Conservation (phyloP, 2,329 filamentous ascomycete species). For the Mycosphaerelloides madeirae region DNA sequence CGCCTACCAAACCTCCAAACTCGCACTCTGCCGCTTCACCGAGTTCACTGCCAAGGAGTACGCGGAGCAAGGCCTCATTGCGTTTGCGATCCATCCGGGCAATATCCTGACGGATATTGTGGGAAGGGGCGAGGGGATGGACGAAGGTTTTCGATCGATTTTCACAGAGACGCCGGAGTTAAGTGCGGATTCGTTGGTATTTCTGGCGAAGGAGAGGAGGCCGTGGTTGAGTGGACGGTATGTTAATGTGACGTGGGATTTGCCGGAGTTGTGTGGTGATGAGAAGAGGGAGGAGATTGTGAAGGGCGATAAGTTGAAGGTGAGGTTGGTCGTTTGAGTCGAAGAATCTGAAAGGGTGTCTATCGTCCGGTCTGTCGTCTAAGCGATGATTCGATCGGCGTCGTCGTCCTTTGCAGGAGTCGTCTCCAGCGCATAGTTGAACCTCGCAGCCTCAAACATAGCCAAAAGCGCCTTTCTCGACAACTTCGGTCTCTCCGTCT, state of each 20-base stretch:
- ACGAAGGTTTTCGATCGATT: conserved; percentile 20
- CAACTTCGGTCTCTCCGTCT: not conserved
- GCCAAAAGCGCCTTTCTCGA: not conserved
- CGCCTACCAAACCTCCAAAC: conserved; percentile 46
- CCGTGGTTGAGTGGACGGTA: conserved; percentile 38
- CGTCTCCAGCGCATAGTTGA: not conserved
- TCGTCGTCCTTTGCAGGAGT: not conserved
- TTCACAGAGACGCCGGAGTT: conserved; percentile 30
- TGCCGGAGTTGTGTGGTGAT: conserved; percentile 30
- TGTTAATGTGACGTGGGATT: conserved; percentile 36
- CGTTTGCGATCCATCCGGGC: conserved; percentile 44
- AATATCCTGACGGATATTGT: conserved; percentile 43
- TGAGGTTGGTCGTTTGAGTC: conserved; percentile 16
- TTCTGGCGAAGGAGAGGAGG: conserved; percentile 30
- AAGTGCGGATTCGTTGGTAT: conserved; percentile 30
- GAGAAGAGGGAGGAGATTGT: conserved; percentile 32
- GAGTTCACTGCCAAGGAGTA: conserved; percentile 46
- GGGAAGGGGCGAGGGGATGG: conserved; percentile 29
- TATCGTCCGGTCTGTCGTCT: not conserved
- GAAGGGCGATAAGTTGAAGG: conserved; percentile 33
- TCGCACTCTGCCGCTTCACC: conserved; percentile 42
- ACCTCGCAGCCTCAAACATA: not conserved
- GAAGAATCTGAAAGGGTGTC: not conserved
- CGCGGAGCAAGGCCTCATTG: conserved; percentile 38
- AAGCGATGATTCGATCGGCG: too few species aligned